Percentiles rank a stretch among this genome's conserved stretches.
These are phyloP conservation scores for Xylariomycetidae sp. DNA, from an alignment of 2,329 filamentous ascomycete genomes.

Conservation along the genomic window DNA sequence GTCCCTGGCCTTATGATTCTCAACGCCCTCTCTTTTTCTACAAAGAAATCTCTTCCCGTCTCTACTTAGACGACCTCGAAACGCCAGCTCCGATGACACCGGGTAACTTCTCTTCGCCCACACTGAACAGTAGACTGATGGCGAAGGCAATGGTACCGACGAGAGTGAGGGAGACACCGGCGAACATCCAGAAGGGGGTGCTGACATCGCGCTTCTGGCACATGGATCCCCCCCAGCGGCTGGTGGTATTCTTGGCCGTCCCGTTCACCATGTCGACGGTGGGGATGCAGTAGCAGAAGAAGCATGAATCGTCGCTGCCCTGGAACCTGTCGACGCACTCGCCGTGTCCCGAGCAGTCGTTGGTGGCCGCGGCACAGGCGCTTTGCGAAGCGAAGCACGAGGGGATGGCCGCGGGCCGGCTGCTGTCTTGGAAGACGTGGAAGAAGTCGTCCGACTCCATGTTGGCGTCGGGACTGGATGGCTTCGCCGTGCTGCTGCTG, in stretches of 20 bases:
- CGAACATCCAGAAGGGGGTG: conserved; percentile 82
- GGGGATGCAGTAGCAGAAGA: conserved; percentile 76
- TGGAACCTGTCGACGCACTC: conserved; percentile 64
- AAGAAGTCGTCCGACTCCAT: conserved; percentile 24
- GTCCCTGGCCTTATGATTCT: too few relatives aligned
- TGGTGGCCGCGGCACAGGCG: conserved; percentile 65
- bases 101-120: conserved; percentile 83
- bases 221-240: conserved; percentile 72
- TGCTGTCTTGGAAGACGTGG: conserved; percentile 27
- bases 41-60: too few relatives aligned
- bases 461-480: conserved; percentile 12
- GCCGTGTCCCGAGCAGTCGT: conserved; percentile 80
- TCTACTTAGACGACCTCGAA: conserved; percentile 58
- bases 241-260: conserved; percentile 51
- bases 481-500: conserved; percentile 31
- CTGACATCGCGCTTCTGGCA: conserved; percentile 93
- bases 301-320: conserved; percentile 54
- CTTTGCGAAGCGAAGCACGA: conserved; percentile 70
- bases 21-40: too few relatives aligned
- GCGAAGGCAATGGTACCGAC: conserved; percentile 64
- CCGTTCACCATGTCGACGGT: too few relatives aligned
- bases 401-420: conserved; percentile 45
- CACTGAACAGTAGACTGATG: conserved; percentile 73
- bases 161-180: conserved; percentile 66
- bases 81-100: conserved; percentile 97